These are phyloP conservation scores for Ensete ventricosum DNA, from an alignment of 176 grass and related monocot genomes.

Conservation along the genomic window DNA sequence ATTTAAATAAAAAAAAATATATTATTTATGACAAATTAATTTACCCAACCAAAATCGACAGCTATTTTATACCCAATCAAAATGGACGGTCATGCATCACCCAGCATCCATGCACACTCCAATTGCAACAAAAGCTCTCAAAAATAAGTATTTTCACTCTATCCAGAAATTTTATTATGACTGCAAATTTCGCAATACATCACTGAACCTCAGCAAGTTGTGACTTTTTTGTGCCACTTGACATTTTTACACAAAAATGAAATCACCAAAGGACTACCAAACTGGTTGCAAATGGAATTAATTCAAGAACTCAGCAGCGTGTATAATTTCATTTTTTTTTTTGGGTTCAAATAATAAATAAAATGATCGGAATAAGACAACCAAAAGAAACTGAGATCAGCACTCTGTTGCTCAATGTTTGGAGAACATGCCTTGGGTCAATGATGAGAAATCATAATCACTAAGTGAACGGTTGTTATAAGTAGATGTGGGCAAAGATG, in stretches of 20 bases:
- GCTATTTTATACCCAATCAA: too few relatives aligned
- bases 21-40: too few relatives aligned
- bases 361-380: not conserved
- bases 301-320: not conserved
- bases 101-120: too few relatives aligned
- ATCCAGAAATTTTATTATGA: not conserved
- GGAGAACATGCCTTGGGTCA: constrained; percentile 72
- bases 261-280: not conserved
- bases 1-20: too few relatives aligned
- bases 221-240: not conserved
- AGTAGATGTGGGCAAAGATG: constrained; percentile 29
- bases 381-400: not conserved
- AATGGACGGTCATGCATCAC: too few relatives aligned
- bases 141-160: too few relatives aligned
- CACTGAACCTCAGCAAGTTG: not conserved
- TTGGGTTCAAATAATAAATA: not conserved
- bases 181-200: not conserved
- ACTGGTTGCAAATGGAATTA: not conserved
- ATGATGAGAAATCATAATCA: constrained; percentile 88
- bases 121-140: too few relatives aligned
- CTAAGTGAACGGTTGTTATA: constrained; percentile 39
- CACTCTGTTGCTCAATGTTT: constrained; percentile 42
- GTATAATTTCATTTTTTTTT: not conserved
- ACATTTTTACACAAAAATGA: not conserved
- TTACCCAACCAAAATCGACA: too few relatives aligned